phyloP scores from a whole-genome alignment of 176 grass and related monocot species.

The Ananas comosus region DNA sequence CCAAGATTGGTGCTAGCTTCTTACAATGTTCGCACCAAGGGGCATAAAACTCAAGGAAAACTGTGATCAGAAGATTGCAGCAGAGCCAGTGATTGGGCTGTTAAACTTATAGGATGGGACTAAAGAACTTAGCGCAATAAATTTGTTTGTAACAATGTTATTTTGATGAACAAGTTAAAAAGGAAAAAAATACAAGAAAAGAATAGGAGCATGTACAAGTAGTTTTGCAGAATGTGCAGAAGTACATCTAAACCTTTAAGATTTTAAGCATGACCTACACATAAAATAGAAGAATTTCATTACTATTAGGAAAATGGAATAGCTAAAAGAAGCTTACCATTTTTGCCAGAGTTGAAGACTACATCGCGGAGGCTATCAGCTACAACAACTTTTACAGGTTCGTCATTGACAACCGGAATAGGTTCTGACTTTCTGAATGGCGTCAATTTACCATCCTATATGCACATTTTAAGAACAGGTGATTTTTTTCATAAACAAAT shows the following conservation, averaged over 20 bases:
- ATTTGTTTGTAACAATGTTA: no score
- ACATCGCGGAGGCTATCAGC: constrained; percentile 60
- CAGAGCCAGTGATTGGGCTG: not conserved
- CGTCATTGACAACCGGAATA: constrained; percentile 68
- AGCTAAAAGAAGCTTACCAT: constrained; percentile 36
- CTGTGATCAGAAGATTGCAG: constrained; percentile 20
- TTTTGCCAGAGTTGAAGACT: constrained; percentile 82
- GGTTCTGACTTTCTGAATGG: constrained; percentile 76
- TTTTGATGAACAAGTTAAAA: no score
- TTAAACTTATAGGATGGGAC: no score
- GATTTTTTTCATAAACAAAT: no score
- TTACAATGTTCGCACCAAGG: constrained; percentile 98
- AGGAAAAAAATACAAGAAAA: constrained; percentile 3
- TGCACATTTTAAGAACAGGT: not conserved
- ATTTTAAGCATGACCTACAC: no score
- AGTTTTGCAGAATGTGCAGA: no score
- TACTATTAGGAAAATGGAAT: not conserved
- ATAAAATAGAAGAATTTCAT: not conserved
- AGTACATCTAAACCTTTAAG: no score
- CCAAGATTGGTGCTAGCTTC: constrained; percentile 69
- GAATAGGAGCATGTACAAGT: not conserved
- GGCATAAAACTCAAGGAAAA: constrained; percentile 91
- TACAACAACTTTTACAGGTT: constrained; percentile 82
- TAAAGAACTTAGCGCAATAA: no score
- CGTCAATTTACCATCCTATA: constrained; percentile 69